Evolutionary conservation across 768 basidiomycete genomes (phyloP).

Genomic region (Phlebiopsis flavidoalba): DNA sequence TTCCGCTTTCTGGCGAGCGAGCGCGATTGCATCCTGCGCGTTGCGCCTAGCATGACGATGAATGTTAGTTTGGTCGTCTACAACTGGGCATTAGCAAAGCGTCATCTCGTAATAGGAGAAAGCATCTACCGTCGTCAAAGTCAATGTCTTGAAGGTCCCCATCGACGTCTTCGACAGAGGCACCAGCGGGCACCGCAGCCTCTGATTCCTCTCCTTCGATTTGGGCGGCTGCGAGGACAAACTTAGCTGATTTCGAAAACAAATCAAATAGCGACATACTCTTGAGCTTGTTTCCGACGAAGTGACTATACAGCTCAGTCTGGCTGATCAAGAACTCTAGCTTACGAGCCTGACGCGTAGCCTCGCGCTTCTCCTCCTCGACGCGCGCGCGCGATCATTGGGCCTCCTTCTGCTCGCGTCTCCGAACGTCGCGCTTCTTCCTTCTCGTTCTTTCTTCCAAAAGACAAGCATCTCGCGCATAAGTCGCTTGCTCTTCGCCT

Average conservation of each 20-base stretch:
- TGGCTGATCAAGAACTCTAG: slow-evolving; percentile 98
- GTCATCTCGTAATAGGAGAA: background rate
- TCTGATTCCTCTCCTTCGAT: slow-evolving; percentile 56
- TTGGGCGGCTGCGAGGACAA: slow-evolving; percentile 55
- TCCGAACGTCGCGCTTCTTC: slow-evolving; percentile 90
- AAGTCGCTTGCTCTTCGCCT: slow-evolving; percentile 79
- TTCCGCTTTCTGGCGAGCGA: slow-evolving; percentile 73
- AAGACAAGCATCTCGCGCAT: slow-evolving; percentile 97
- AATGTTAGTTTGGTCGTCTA: slow-evolving; percentile 86
- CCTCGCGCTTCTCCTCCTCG: slow-evolving; percentile 92
- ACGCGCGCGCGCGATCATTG: slow-evolving; percentile 75
- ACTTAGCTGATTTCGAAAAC: slow-evolving; percentile 9
- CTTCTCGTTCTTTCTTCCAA: slow-evolving; percentile 97
- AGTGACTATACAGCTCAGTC: slow-evolving; percentile 97
- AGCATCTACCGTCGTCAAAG: slow-evolving; percentile 75
- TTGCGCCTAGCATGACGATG: slow-evolving; percentile 81
- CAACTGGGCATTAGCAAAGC: background rate
- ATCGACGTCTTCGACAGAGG: slow-evolving; percentile 45
- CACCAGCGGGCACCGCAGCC: slow-evolving; percentile 47
- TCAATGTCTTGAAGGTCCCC: slow-evolving; percentile 66
- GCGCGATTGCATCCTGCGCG: slow-evolving; percentile 81
- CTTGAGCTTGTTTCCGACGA: slow-evolving; percentile 95
- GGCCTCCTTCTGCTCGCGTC: slow-evolving; percentile 95
- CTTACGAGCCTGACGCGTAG: slow-evolving; percentile 89
- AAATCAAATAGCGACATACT: slow-evolving; percentile 43